Percentiles rank a stretch among this genome's conserved stretches.
These are phyloP conservation scores for Penicillium paradoxum DNA, from an alignment of 495 filamentous ascomycete genomes.

Conservation along the genomic window DNA sequence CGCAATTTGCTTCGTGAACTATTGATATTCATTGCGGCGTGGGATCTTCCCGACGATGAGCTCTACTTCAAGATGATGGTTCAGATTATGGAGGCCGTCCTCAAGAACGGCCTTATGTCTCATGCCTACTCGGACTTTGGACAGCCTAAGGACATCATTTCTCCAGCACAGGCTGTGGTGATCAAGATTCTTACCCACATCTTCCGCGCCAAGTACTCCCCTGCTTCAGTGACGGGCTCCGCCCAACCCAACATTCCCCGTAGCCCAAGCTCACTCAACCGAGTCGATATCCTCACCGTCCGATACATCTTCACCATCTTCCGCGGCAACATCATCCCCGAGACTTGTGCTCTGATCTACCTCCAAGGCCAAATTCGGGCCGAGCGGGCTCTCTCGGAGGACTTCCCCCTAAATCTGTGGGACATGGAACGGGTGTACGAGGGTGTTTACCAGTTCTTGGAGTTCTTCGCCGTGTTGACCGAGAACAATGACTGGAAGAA, in stretches of 20 bases:
- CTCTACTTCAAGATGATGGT: constrained; percentile 93
- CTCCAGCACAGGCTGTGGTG: constrained; percentile 86
- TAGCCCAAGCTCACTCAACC: constrained; percentile 32
- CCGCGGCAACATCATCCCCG: constrained; percentile 83
- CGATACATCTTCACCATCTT: constrained; percentile 90
- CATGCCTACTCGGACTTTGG: constrained; percentile 85
- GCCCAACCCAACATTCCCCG: constrained; percentile 33
- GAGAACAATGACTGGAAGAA: constrained; percentile 64
- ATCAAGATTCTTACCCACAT: constrained; percentile 85
- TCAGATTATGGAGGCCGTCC: constrained; percentile 88
- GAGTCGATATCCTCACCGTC: constrained; percentile 66
- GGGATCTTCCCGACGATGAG: constrained; percentile 87
- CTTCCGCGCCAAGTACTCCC: constrained; percentile 67
- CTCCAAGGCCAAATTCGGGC: constrained; percentile 82
- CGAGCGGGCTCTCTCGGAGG: constrained; percentile 60
- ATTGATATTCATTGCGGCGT: constrained; percentile 91
- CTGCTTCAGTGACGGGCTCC: constrained; percentile 42
- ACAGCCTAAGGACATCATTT: constrained; percentile 92
- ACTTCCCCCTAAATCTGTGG: constrained; percentile 93
- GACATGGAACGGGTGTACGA: constrained; percentile 92
- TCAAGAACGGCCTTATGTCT: constrained; percentile 80
- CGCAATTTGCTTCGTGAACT: constrained; percentile 84
- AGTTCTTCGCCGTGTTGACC: constrained; percentile 88
- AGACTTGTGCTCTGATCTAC: constrained; percentile 87
- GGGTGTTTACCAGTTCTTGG: constrained; percentile 85